A percentile compares a stretch with the other conserved stretches of the same genome.
phyloP scores from a whole-genome alignment of 139 green algal genomes.

The Tetraselmis chui region DNA sequence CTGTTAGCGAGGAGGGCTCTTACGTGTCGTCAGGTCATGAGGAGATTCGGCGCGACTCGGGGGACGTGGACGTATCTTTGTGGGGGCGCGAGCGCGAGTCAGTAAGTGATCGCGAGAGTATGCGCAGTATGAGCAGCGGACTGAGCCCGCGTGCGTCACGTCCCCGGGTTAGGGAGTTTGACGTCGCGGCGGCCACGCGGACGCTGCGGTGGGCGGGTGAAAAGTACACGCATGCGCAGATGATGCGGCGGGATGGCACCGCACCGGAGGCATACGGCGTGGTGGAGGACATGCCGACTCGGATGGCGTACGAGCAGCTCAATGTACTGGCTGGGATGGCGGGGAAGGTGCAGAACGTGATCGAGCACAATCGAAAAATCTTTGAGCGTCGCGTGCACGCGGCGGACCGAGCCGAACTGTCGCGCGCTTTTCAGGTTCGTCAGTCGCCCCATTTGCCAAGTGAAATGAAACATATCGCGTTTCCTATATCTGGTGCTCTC shows the following conservation, averaged over 20 bases:
- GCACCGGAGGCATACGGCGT: conserved; percentile 40
- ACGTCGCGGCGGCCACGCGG: conserved; percentile 22
- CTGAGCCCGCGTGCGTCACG: conserved; percentile 43
- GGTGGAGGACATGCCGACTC: conserved; percentile 63
- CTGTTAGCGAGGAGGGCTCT: background rate
- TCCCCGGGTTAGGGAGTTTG: conserved; percentile 16
- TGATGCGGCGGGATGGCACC: conserved; percentile 26
- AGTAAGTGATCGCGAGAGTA: background rate
- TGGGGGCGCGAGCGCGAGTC: background rate
- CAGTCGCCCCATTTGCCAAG: no score
- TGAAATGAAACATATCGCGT: no score
- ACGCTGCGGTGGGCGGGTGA: conserved; percentile 26
- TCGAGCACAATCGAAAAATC: conserved; percentile 68
- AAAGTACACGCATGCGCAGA: conserved; percentile 17
- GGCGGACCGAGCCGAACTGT: background rate
- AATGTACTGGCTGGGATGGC: conserved; percentile 70
- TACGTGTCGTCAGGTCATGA: background rate
- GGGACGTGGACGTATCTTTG: background rate
- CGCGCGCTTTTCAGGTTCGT: background rate
- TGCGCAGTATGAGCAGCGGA: conserved; percentile 54
- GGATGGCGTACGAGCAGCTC: conserved; percentile 73
- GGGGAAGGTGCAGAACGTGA: conserved; percentile 69
- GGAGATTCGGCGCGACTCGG: background rate
- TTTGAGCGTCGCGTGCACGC: conserved; percentile 38
- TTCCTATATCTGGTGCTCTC: no score